A percentile compares a stretch with the other conserved stretches of the same genome.
phyloP scores from a whole-genome alignment of 805 yeast genomes.

The Candida morakotiae region DNA sequence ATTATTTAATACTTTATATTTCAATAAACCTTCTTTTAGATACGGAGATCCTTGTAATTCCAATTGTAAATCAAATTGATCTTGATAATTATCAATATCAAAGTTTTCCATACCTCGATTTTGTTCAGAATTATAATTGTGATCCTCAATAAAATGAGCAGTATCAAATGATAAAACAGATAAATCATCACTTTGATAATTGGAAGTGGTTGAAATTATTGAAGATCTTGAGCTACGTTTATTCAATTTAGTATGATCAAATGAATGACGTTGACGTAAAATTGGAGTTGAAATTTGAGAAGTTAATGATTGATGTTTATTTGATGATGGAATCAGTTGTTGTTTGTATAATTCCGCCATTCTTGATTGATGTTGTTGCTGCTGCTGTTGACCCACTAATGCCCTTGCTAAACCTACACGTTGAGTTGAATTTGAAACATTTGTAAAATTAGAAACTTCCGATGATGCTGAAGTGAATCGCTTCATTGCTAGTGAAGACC shows the following conservation, averaged over 20 bases:
- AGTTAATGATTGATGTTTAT: constrained; percentile 1
- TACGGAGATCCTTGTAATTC: constrained; percentile 75
- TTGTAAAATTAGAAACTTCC: constrained; percentile 21
- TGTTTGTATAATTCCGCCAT: constrained; percentile 1
- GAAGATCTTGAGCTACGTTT: constrained; percentile 33
- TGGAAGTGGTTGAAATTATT: constrained; percentile 29
- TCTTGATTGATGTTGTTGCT: constrained; percentile 6
- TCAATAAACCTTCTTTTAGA: constrained; percentile 68
- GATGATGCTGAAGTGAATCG: constrained; percentile 28
- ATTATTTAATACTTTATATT: constrained; percentile 34
- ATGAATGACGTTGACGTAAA: constrained; percentile 19
- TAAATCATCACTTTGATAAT: constrained; percentile 18
- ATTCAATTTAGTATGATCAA: constrained; percentile 19
- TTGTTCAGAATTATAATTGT: constrained; percentile 7
- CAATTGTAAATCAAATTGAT: constrained; percentile 53
- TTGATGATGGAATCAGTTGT: neutral
- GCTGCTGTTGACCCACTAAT: constrained; percentile 18
- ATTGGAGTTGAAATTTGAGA: constrained; percentile 4
- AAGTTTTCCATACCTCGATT: constrained; percentile 30
- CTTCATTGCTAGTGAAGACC: constrained; percentile 26
- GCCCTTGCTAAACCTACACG: constrained; percentile 42
- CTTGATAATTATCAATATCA: constrained; percentile 38
- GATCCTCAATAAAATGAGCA: constrained; percentile 13
- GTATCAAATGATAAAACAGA: constrained; percentile 37
- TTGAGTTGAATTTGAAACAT: constrained; percentile 10